Evolutionary conservation across 2,329 filamentous ascomycete genomes (phyloP).

Genomic region (Paraphoma sp.): DNA sequence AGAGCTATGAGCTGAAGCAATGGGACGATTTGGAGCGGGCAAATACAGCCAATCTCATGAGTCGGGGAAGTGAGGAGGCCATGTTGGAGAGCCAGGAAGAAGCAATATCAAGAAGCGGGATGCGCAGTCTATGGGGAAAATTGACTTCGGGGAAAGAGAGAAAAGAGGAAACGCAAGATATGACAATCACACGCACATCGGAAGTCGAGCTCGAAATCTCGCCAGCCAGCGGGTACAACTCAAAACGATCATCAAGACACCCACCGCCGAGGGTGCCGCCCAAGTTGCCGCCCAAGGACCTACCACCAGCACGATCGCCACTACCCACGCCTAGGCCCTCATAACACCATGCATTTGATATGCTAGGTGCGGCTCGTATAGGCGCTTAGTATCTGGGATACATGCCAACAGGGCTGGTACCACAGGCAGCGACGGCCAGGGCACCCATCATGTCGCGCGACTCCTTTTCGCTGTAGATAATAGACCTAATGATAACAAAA

Average conservation of each 20-base stretch:
- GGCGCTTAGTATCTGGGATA: too few species aligned
- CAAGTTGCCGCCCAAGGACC: neutral
- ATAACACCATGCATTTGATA: too few species aligned
- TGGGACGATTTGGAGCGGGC: constrained; percentile 23
- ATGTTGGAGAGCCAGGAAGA: constrained; percentile 9
- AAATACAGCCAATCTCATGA: neutral
- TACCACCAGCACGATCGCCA: neutral
- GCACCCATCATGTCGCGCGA: too few species aligned
- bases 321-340: too few species aligned
- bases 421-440: too few species aligned
- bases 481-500: too few species aligned
- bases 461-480: too few species aligned
- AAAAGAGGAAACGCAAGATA: constrained; percentile 8
- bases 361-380: too few species aligned
- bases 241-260: neutral
- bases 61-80: constrained; percentile 7
- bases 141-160: constrained; percentile 5
- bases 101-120: neutral
- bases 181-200: constrained; percentile 28
- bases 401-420: too few species aligned
- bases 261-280: neutral
- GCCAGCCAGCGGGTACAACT: constrained; percentile 5
- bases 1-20: constrained; percentile 30
- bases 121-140: constrained; percentile 20
- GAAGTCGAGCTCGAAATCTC: constrained; percentile 24